Evolutionary conservation across 2,329 filamentous ascomycete species (phyloP).

Genomic region (Neonectria magnoliae): DNA sequence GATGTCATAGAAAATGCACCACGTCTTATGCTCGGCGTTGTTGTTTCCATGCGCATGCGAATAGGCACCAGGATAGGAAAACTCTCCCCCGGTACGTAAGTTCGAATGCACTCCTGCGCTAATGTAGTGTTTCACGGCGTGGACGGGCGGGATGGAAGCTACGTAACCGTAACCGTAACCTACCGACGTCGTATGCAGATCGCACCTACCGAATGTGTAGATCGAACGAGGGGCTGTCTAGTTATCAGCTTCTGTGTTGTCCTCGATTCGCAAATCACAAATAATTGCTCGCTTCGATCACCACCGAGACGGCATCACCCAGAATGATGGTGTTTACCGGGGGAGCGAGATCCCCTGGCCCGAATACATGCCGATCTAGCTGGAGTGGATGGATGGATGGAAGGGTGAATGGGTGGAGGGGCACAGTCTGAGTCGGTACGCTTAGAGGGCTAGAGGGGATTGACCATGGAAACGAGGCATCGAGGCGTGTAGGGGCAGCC

Average conservation of each 20-base stretch:
- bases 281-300: neutral
- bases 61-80: slow-evolving; percentile 18
- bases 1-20: neutral
- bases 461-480: slow-evolving; percentile 13
- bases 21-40: neutral
- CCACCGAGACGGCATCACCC: slow-evolving; percentile 7
- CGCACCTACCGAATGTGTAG: slow-evolving; percentile 30
- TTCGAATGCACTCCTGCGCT: slow-evolving; percentile 16
- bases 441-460: slow-evolving; percentile 13
- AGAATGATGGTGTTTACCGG: slow-evolving; percentile 33
- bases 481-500: neutral
- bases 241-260: slow-evolving; percentile 15
- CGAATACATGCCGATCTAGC: slow-evolving; percentile 33
- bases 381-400: slow-evolving; percentile 24
- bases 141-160: slow-evolving; percentile 13
- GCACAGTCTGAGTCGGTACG: slow-evolving; percentile 11
- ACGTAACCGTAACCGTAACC: slow-evolving; percentile 8
- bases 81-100: slow-evolving; percentile 12
- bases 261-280: slow-evolving; percentile 16
- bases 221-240: slow-evolving; percentile 32
- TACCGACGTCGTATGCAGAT: slow-evolving; percentile 26
- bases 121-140: slow-evolving; percentile 5
- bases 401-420: slow-evolving; percentile 7
- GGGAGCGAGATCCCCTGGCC: slow-evolving; percentile 29
- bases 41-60: neutral